Evolutionary conservation across 2,329 filamentous ascomycete genomes (phyloP), one percentile per base, ranked within the genome.

Genomic region (Ophiostoma sp.): DNA sequence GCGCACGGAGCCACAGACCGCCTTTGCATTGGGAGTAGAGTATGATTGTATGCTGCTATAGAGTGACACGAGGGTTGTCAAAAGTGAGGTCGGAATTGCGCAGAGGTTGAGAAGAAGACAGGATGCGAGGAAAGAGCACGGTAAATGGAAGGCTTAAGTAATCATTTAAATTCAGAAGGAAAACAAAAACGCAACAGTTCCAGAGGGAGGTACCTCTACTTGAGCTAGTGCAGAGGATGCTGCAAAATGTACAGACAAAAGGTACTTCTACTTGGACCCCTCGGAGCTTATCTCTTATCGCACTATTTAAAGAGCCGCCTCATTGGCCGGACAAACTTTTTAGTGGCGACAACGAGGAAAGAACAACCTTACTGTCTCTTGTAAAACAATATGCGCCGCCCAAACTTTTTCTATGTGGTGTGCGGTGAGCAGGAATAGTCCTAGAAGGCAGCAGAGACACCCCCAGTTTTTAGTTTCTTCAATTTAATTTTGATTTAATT

Each of bases 381-480:
- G 52, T 57, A 57, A 57, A 31, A 57, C 52, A 27, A 27, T 27
- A 57, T 41, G 54, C 39, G 33, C 66, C 39, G 54, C 11, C n/a
- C 23, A 35, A 60, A 36, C n/a, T 54, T 70, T 71, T 71, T 69
- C 68, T 67, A 66, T 60, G 20, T 67, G 48, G 36, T 41, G 67
- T 33, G 36, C 44, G 17, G 35, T n/a, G 52, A 64, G 31, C 54
- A 8, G 23, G 67, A 39, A 48, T 1, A 48, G 44, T n/a, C 17
- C 44, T 17, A 39, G 36, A 35, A 66, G 41, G 60, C 48, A 44
- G 15, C 27, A 65, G 36, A 27, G 57, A 33, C 27, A 41, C 67
- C 70, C 68, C 71, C 72, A 73, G 68, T 73, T 72, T 68, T 71
- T 36, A 33, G 0, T 44, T 62, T 35, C 36, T 60, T 36, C 20